phyloP scores from a whole-genome alignment of 441 rosid species.

The Syzygium malaccense region DNA sequence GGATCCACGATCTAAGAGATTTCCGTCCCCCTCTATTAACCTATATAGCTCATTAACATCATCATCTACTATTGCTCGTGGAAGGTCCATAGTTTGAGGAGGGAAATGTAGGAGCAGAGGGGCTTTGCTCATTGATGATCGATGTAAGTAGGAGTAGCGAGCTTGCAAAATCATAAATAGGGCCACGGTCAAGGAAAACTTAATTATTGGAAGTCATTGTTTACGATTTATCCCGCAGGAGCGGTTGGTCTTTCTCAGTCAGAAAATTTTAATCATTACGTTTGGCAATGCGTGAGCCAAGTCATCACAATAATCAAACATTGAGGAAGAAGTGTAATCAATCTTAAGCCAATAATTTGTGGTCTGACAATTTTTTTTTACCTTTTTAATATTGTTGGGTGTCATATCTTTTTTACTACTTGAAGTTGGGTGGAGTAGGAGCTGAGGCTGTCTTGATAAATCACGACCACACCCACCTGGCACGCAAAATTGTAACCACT shows the following conservation, averaged over 20 bases:
- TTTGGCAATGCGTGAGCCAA: not conserved
- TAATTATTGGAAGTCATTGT: not conserved
- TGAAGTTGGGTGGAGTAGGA: not conserved
- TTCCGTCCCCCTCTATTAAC: not conserved
- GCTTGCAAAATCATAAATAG: not conserved
- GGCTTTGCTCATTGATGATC: not conserved
- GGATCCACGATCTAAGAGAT: not conserved
- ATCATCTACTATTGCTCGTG: not conserved
- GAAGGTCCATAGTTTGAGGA: not conserved
- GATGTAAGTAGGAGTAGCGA: not conserved
- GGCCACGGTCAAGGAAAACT: not conserved
- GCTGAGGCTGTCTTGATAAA: not conserved
- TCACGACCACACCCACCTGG: not conserved
- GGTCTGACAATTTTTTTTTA: not conserved
- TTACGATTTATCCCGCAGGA: not conserved
- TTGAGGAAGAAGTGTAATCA: not conserved
- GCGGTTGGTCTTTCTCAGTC: not conserved
- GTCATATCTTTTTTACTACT: not conserved
- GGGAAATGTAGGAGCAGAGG: not conserved
- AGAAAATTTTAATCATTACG: not conserved
- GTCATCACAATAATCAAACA: not conserved
- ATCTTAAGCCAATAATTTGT: not conserved
- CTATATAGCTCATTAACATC: not conserved
- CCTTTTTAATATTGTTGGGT: not conserved
- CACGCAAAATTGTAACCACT: not conserved